phyloP scores from a whole-genome alignment of 176 grass and related monocot species.

The Carex littledalei region DNA sequence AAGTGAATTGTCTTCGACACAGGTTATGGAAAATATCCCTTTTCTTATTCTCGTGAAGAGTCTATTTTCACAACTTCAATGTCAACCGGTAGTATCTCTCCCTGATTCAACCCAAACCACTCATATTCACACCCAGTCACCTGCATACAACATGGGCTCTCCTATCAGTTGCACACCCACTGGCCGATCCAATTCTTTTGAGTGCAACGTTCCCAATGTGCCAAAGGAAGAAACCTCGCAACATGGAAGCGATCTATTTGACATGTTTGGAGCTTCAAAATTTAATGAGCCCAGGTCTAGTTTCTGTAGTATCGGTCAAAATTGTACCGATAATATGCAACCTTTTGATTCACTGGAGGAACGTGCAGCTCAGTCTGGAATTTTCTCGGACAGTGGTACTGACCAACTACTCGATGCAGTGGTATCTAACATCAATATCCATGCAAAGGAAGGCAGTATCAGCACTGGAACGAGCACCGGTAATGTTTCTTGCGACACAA shows the following conservation, averaged over 20 bases:
- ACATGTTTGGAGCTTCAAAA: slow-evolving; percentile 28
- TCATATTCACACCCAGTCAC: background rate
- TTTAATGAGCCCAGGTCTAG: background rate
- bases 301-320: background rate
- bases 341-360: slow-evolving; percentile 8
- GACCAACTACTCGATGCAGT: slow-evolving; percentile 62
- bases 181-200: background rate
- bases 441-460: slow-evolving; percentile 18
- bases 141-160: background rate
- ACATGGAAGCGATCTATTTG: slow-evolving; percentile 41
- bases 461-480: background rate
- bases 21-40: slow-evolving; percentile 73
- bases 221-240: slow-evolving; percentile 26
- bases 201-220: slow-evolving; percentile 14
- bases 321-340: background rate
- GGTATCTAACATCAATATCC: slow-evolving; percentile 36
- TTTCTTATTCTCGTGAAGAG: slow-evolving; percentile 61
- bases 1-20: background rate
- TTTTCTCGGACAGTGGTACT: slow-evolving; percentile 30
- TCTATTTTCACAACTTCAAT: slow-evolving; percentile 13
- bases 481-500: background rate
- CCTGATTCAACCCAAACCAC: slow-evolving; percentile 32
- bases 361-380: slow-evolving; percentile 24
- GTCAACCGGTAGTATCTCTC: slow-evolving; percentile 27
- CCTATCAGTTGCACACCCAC: background rate